Percentiles rank a stretch among this genome's conserved stretches.
These are phyloP conservation scores for Fusarium kyushuense DNA, from an alignment of 2,329 filamentous ascomycete genomes.

Conservation along the genomic window DNA sequence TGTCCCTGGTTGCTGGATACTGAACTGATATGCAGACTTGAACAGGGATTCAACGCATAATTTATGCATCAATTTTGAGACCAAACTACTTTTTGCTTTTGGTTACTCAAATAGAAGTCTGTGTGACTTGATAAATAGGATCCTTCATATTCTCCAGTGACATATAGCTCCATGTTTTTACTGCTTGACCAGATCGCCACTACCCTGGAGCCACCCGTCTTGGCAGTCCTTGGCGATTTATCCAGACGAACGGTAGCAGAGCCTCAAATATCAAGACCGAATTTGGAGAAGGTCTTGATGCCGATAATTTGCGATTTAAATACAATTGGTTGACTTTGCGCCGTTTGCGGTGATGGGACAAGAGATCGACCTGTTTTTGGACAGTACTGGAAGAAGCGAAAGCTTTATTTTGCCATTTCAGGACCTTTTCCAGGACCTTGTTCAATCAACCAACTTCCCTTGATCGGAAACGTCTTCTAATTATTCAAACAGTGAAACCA, in stretches of 20 bases:
- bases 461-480: background rate
- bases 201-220: constrained; percentile 16
- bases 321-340: background rate
- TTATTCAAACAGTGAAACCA: no score
- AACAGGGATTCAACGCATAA: background rate
- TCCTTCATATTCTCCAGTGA: background rate
- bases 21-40: background rate
- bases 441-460: accelerated
- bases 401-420: background rate
- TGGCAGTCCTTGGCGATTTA: constrained; percentile 18
- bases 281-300: background rate
- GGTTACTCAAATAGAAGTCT: background rate
- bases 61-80: background rate
- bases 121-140: background rate
- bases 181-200: background rate
- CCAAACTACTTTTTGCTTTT: background rate
- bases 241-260: background rate
- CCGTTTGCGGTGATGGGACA: accelerated
- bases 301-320: no score
- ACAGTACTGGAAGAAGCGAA: background rate
- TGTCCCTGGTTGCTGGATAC: background rate
- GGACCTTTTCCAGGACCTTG: background rate
- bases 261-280: constrained; percentile 3
- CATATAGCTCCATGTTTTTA: no score
- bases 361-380: accelerated